Evolutionary conservation across 192 early-diverging fungal species (phyloP).

Genomic region (Cetraspora pellucida): DNA sequence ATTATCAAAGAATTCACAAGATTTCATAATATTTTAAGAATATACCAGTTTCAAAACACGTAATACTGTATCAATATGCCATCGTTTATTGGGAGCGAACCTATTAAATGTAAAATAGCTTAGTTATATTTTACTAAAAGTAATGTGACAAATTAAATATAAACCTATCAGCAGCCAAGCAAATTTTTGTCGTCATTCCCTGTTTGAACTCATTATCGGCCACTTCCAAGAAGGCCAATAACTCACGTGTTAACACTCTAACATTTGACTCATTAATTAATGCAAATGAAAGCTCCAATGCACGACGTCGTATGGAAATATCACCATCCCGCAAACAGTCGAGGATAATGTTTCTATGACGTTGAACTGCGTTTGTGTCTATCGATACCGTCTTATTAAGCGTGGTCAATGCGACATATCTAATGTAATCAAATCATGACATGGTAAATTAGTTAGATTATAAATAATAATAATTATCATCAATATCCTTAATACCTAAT

Average conservation of each 20-base stretch:
- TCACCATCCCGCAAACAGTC: conserved; percentile 95
- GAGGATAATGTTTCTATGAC: conserved; percentile 94
- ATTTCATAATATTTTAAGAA: background rate
- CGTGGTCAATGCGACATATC: conserved; percentile 98
- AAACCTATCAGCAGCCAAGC: conserved; percentile 83
- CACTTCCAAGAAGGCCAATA: conserved; percentile 90
- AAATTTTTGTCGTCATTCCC: conserved; percentile 89
- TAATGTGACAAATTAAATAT: background rate
- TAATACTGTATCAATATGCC: conserved; percentile 96
- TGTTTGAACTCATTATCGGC: conserved; percentile 89
- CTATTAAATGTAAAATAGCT: conserved; percentile 29
- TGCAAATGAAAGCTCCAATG: conserved; percentile 94
- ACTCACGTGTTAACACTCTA: conserved; percentile 87
- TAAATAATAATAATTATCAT: background rate
- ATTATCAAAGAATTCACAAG: background rate
- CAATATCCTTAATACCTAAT: conserved; percentile 66
- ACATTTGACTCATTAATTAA: conserved; percentile 94
- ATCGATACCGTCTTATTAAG: conserved; percentile 86
- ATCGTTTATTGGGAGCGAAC: conserved; percentile 92
- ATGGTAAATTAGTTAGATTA: conserved; percentile 30
- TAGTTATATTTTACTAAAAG: background rate
- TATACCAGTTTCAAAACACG: conserved; percentile 73
- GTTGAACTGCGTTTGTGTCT: conserved; percentile 93
- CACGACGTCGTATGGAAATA: conserved; percentile 94
- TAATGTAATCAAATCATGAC: no score